Evolutionary conservation across 768 basidiomycete species (phyloP).

Genomic region (Dentipellis sp.): DNA sequence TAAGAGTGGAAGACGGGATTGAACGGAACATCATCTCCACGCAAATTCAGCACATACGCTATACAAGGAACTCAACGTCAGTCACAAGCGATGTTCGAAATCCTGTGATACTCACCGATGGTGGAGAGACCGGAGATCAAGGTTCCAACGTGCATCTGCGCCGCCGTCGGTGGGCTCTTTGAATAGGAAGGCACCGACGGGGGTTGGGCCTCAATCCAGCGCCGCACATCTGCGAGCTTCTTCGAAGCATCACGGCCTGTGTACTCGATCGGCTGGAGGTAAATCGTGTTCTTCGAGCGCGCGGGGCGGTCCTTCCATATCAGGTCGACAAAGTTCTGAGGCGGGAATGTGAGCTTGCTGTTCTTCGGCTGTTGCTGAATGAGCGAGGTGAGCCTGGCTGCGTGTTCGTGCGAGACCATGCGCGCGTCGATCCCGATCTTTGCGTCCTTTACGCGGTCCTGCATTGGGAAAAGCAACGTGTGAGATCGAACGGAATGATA

Average conservation of each 20-base stretch:
- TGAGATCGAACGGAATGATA: background rate
- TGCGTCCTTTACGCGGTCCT: constrained; percentile 31
- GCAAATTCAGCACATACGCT: constrained; percentile 85
- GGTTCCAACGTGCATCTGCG: constrained; percentile 59
- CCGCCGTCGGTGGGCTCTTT: constrained; percentile 47
- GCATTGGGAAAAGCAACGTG: constrained; percentile 8
- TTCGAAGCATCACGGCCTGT: constrained; percentile 51
- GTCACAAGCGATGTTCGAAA: background rate
- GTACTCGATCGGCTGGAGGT: constrained; percentile 63
- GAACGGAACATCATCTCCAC: constrained; percentile 84
- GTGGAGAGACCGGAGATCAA: constrained; percentile 60
- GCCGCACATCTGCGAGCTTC: constrained; percentile 64
- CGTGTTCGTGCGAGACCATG: constrained; percentile 70
- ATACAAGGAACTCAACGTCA: constrained; percentile 10
- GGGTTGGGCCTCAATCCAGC: constrained; percentile 58
- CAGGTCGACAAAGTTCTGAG: constrained; percentile 77
- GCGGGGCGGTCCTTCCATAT: constrained; percentile 72
- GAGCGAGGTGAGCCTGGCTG: constrained; percentile 41
- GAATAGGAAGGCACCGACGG: constrained; percentile 54
- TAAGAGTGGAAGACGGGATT: constrained; percentile 91
- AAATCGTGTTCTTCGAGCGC: constrained; percentile 57
- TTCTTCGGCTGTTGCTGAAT: constrained; percentile 38
- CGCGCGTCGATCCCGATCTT: constrained; percentile 80
- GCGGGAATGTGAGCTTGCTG: constrained; percentile 70
- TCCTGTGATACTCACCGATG: constrained; percentile 42